These are phyloP conservation scores for Pyrrhoderma noxium DNA, from an alignment of 1,284 basidiomycete genomes.

Conservation along the genomic window DNA sequence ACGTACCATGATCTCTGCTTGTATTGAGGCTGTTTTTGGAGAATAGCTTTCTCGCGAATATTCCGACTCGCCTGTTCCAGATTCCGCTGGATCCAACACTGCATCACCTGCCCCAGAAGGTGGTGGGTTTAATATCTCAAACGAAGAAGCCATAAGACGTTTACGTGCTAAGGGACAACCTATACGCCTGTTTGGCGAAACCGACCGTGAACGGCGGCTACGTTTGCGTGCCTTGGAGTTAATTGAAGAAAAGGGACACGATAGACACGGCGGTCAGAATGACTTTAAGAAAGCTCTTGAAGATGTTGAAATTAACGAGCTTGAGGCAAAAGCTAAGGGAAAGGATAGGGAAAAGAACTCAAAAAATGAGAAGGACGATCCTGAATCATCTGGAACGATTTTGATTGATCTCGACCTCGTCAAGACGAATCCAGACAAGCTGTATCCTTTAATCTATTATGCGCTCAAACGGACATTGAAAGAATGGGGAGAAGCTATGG, in stretches of 20 bases:
- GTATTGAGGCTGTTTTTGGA: conserved; percentile 39
- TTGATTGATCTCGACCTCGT: conserved; percentile 75
- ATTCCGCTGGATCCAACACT: conserved; percentile 26
- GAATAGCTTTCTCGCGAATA: conserved; percentile 41
- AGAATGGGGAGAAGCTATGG: conserved; percentile 95
- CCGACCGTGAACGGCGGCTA: conserved; percentile 86
- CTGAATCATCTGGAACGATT: conserved; percentile 40
- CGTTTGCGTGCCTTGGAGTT: conserved; percentile 90
- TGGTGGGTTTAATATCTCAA: conserved; percentile 77
- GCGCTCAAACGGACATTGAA: conserved; percentile 88
- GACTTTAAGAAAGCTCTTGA: conserved; percentile 93
- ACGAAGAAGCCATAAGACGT: conserved; percentile 85
- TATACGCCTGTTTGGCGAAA: conserved; percentile 91
- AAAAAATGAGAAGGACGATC: conserved; percentile 23
- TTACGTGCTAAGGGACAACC: conserved; percentile 90
- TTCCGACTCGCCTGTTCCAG: conserved; percentile 37
- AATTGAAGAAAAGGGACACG: conserved; percentile 81
- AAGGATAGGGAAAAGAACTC: conserved; percentile 45
- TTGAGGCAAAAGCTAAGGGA: conserved; percentile 52
- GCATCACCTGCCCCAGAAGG: conserved; percentile 49
- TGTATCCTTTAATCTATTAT: conserved; percentile 97
- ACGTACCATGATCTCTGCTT: conserved; percentile 22
- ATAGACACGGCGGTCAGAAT: conserved; percentile 74
- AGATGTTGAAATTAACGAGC: conserved; percentile 81
- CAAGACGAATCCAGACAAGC: conserved; percentile 90